Percentiles rank a stretch among this genome's conserved stretches.
phyloP scores from a whole-genome alignment of 2,329 filamentous ascomycete species.

The Trichoderma citrinoviride region DNA sequence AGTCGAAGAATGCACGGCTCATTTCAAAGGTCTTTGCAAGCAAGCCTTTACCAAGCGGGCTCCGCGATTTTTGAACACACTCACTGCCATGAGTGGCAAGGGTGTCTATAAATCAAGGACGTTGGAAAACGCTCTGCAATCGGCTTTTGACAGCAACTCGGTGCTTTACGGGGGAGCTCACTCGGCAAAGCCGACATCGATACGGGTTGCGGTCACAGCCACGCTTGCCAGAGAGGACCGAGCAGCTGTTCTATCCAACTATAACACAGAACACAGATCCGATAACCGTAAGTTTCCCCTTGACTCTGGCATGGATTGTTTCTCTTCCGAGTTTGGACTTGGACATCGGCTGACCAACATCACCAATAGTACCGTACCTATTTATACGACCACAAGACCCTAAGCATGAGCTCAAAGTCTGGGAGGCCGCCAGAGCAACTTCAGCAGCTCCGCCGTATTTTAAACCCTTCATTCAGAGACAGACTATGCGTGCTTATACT shows the following conservation, averaged over 20 bases:
- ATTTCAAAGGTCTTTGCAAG: background rate
- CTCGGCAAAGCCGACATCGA: background rate
- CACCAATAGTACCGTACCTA: background rate
- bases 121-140: background rate
- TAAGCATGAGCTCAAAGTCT: background rate
- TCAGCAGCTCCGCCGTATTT: background rate
- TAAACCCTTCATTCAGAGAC: background rate
- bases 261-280: background rate
- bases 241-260: background rate
- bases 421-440: background rate
- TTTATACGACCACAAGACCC: background rate
- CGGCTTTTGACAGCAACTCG: background rate
- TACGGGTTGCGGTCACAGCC: background rate
- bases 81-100: background rate
- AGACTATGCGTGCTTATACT: background rate
- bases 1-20: background rate
- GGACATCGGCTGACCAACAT: too few relatives aligned
- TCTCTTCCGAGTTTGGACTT: too few relatives aligned
- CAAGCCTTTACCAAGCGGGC: background rate
- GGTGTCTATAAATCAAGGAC: background rate
- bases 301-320: too few relatives aligned
- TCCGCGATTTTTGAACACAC: background rate
- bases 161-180: background rate
- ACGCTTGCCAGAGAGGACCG: background rate
- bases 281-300: background rate